phyloP scores from a whole-genome alignment of 139 green algal species.

The Chlorella sorokiniana region DNA sequence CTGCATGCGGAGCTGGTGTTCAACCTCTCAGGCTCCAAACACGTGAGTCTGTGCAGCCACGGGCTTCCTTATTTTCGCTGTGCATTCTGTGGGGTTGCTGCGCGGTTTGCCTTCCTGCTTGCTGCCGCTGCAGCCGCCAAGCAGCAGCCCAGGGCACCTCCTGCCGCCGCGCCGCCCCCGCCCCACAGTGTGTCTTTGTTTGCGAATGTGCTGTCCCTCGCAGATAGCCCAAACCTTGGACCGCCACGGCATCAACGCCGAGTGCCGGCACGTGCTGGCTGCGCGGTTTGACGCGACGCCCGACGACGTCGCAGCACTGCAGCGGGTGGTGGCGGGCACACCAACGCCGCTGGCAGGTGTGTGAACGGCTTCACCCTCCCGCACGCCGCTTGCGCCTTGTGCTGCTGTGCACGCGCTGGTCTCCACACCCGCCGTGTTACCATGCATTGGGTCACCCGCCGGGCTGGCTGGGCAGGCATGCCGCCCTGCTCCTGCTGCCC shows the following conservation, averaged over 20 bases:
- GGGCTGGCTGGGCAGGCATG: neutral
- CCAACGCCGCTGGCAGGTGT: slow-evolving; percentile 31
- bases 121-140: neutral
- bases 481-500: neutral
- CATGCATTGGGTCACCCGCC: neutral
- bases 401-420: too few species aligned
- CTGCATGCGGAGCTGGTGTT: slow-evolving; percentile 72
- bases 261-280: slow-evolving; percentile 48
- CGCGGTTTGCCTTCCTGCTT: too few species aligned
- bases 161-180: neutral
- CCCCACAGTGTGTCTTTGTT: too few species aligned
- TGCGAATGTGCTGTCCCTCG: neutral
- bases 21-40: slow-evolving; percentile 56
- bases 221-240: slow-evolving; percentile 65
- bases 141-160: neutral
- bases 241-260: slow-evolving; percentile 60
- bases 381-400: neutral
- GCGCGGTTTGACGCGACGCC: slow-evolving; percentile 61
- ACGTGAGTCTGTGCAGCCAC: too few species aligned
- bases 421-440: too few species aligned
- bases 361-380: neutral
- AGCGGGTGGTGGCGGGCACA: slow-evolving; percentile 9
- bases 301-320: slow-evolving; percentile 46
- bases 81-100: neutral
- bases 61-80: neutral